Base-by-base conservation (phyloP, 2,329 filamentous ascomycete species). In the Ascochyta fabae region DNA sequence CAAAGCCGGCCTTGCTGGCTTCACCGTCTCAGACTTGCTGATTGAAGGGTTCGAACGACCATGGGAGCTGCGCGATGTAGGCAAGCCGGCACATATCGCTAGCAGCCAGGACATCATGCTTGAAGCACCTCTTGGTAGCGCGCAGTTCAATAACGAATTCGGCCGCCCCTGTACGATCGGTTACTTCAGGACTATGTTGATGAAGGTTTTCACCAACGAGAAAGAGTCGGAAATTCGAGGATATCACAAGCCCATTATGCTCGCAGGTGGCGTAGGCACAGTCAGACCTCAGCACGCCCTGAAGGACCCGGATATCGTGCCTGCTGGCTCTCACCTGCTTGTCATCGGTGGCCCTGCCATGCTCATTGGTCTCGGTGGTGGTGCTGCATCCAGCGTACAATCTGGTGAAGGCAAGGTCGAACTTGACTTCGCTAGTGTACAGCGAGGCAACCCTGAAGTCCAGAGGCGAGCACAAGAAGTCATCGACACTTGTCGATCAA, bases 211-310 rank as follows among this genome's bases (percentile, higher is more conserved):
- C 24, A 76, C 83, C n/a, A 83, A 81, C 40, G 81, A 85, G 52
- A 85, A 84, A 36, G 80, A 84, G 57, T 83, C 82, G 19, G 92
- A 96, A 64, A 84, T 91, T 70, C 85, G 94, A 65, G 95, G 95
- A 23, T 99, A 96, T 74, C 95, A 98, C 78, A 99, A 99, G 80
- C 95, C 95, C 9, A 97, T 96, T 75, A 96, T 97, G 91, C 92
- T 99, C 78, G 95, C 95, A 59, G 95, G 95, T 71, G 95, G 95
- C 72, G 86, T 98, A 33, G 95, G 95, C 44, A 96, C 91, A 6
- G 94, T 98, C 27, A 82, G 95, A 54, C 94, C 95, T 13, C 88
- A 94, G 67, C 91, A 96, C 71, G 94, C 95, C 3, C 82, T 97
- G 56, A 99, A 99, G 79, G 85, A 90, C 59, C 86, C 88, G 8